Base-by-base conservation (phyloP, 345 rosid species). In the Camelina hispida region DNA sequence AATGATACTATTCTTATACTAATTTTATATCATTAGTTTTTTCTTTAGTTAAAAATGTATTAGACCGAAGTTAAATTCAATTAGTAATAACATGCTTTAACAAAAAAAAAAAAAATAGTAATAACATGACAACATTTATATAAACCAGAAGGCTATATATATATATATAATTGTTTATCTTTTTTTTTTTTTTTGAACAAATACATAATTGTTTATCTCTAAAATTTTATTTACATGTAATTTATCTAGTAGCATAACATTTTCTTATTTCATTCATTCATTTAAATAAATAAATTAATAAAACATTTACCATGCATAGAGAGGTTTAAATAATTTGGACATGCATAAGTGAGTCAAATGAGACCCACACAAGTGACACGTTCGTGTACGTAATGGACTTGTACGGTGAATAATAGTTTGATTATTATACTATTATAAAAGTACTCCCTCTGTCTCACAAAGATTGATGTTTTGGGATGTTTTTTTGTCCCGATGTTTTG, bases 351-450 rank as follows among this genome's bases (percentile, higher is more conserved):
- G 59, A 55, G 65, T 35, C 32, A 56, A 67, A 43, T 35, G 73
- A 64, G 30, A 13, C 73, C 73, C 43, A 48, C 20, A 8, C 44
- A 46, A 63, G 66, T 48, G 66, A 40, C 71, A 63, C 71, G 71
- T 70, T 71, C 30, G 67, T 63, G 60, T 64, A 64, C 72, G 59
- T 62, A 63, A 47, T 25, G 47, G 66, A 44, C 44, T 47, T 38
- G 76, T 77, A 77, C 80, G 80, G 80, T 76, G 57, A 62, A 54
- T 51, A 28, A 32, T 34, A 34, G 37, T 34, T 44, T 54, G 69
- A 53, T 53, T 35, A 71, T 64, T 18, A 15, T 35, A 32, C n/a
- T 38, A 34, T 16, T 58, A 42, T 54, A 48, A 6, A 6, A 73
- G 63, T n/a, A n/a, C n/a, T n/a, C n/a, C n/a, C n/a, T n/a, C n/a